phyloP scores from a whole-genome alignment of 2,329 filamentous ascomycete species.

The Fusarium musae region DNA sequence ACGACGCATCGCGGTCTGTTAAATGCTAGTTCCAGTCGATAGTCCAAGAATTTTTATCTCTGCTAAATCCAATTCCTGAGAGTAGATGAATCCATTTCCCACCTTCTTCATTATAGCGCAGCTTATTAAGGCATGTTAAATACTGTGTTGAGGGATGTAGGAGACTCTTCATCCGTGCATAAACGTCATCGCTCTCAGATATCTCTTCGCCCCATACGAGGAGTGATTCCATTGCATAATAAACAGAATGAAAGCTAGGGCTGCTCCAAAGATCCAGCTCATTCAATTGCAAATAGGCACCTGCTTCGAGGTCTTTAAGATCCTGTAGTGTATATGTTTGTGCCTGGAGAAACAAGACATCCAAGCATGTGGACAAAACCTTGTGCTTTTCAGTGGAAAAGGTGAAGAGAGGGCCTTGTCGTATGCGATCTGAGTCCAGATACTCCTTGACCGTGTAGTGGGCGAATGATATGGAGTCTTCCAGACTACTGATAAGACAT shows the following conservation, averaged over 20 bases:
- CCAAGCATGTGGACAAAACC: accelerated
- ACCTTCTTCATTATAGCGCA: too few relatives aligned
- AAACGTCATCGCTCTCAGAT: neutral
- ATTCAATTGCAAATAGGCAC: accelerated
- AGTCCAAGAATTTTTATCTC: too few relatives aligned
- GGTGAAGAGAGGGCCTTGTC: accelerated
- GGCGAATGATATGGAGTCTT: accelerated
- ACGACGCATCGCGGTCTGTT: accelerated
- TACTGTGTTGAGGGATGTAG: neutral
- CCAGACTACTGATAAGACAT: neutral
- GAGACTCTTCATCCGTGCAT: accelerated
- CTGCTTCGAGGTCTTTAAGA: accelerated
- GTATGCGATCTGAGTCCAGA: accelerated
- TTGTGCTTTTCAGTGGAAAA: accelerated
- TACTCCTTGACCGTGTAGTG: neutral
- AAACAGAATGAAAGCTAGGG: accelerated
- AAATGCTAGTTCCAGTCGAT: accelerated
- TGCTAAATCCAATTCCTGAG: too few relatives aligned
- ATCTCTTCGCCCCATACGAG: accelerated
- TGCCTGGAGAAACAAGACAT: accelerated
- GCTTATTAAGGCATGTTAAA: too few relatives aligned
- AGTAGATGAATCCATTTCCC: too few relatives aligned
- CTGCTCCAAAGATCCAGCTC: accelerated
- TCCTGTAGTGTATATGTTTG: accelerated
- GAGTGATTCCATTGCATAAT: accelerated